Evolutionary conservation across 2,329 filamentous ascomycete genomes (phyloP).

Genomic region (Penicillium polonicum): DNA sequence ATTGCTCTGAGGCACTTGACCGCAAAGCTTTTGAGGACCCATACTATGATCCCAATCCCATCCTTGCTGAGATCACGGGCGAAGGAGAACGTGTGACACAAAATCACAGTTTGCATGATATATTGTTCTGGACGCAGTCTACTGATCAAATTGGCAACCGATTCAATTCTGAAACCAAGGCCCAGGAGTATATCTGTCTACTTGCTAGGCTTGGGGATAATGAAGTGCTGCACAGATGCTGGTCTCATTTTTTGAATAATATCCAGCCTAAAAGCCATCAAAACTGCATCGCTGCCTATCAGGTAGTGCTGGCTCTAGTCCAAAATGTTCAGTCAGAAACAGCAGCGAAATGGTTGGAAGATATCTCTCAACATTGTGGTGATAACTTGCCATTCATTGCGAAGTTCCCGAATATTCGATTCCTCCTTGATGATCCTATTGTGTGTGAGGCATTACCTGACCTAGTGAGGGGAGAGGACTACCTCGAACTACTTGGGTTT

Average conservation of each 20-base stretch:
- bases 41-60: conserved; percentile 17
- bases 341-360: conserved; percentile 26
- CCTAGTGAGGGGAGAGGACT: conserved; percentile 25
- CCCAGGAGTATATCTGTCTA: conserved; percentile 25
- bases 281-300: conserved; percentile 21
- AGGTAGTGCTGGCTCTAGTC: conserved; percentile 28
- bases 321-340: conserved; percentile 20
- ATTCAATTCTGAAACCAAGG: background rate
- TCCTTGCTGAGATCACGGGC: conserved; percentile 27
- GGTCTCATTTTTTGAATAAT: conserved; percentile 17
- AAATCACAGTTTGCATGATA: conserved; percentile 17
- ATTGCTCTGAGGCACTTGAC: conserved; percentile 24
- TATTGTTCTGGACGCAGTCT: conserved; percentile 17
- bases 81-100: conserved; percentile 7
- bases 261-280: background rate
- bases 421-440: conserved; percentile 23
- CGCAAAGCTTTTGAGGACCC: conserved; percentile 23
- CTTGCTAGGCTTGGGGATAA: conserved; percentile 28
- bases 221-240: conserved; percentile 23
- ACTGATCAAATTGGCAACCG: background rate
- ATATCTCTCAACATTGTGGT: conserved; percentile 23
- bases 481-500: conserved; percentile 24
- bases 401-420: conserved; percentile 18
- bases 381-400: conserved; percentile 29
- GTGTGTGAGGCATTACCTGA: conserved; percentile 23